A percentile compares a stretch with the other conserved stretches of the same genome.
phyloP scores from a whole-genome alignment of 169 alveolate genomes.

The Perkinsus chesapeaki region DNA sequence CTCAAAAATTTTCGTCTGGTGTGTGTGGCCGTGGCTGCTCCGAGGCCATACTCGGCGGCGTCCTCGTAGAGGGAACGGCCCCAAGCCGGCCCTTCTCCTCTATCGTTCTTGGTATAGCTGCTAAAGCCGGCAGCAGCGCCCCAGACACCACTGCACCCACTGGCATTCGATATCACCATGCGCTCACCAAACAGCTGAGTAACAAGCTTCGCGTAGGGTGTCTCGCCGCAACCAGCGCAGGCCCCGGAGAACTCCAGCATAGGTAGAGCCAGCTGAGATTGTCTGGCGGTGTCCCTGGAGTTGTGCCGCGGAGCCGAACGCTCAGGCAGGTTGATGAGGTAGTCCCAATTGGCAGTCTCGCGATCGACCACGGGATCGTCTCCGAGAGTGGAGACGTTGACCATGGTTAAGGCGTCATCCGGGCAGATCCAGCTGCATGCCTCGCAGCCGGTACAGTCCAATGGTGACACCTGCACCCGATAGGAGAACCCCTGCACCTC shows the following conservation, averaged over 20 bases:
- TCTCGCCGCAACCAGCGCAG: conserved; percentile 64
- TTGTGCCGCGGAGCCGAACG: conserved; percentile 36
- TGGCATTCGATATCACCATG: conserved; percentile 51
- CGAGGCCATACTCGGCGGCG: conserved; percentile 56
- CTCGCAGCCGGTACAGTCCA: conserved; percentile 57
- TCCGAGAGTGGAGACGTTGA: conserved; percentile 16
- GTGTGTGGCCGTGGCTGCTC: conserved; percentile 32
- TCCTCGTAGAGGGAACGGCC: conserved; percentile 55
- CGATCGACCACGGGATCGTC: conserved; percentile 17
- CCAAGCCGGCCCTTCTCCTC: conserved; percentile 58
- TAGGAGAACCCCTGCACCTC: conserved; percentile 36
- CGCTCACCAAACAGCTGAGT: conserved; percentile 51
- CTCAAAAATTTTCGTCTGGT: conserved; percentile 1
- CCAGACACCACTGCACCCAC: conserved; percentile 55
- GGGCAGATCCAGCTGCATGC: conserved; percentile 50
- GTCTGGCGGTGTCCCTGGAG: conserved; percentile 37
- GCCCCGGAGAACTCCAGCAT: conserved; percentile 55
- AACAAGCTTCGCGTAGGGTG: conserved; percentile 51
- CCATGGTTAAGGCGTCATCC: conserved; percentile 46
- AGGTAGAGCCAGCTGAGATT: conserved; percentile 47
- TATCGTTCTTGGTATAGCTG: conserved; percentile 39
- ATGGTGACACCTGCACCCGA: conserved; percentile 50
- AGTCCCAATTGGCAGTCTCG: conserved; percentile 44
- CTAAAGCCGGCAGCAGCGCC: conserved; percentile 50
- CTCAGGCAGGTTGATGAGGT: conserved; percentile 35